Base-by-base conservation (phyloP, 306 rosid species). In the Pyrus communis region DNA sequence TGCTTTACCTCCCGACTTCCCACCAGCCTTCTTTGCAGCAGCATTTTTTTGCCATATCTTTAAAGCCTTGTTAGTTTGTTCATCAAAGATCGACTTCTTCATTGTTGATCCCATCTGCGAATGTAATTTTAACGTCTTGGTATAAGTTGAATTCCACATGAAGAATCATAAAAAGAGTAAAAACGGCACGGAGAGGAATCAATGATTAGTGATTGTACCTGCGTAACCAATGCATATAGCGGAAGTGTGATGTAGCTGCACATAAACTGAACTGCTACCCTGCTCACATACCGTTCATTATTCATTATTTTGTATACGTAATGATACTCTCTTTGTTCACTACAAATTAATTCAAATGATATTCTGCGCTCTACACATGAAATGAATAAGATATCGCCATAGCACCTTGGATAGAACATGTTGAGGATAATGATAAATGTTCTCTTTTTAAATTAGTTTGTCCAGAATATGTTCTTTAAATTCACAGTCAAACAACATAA, bases 221-320 rank as follows among this genome's bases (percentile, higher is more conserved):
- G 97, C 18, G 97, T 92, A 22, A 95, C 99, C 4, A 95, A 87
- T 5, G 99, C 99, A 79, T 95, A 95, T 15, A 95, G 85, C 11
- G 99, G 99, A 72, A 95, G 99, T 54, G 99, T 95, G 35, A 90
- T 70, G 74, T 95, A 95, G 85, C 97, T 92, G 86, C 97, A 92
- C 78, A 92, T 61, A 28, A 95, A 27, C 78, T 95, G 99, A 58
- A 88, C 97, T 27, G 85, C 91, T 3, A 95, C 61, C 87, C 97
- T 94, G 91, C 67, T 77, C 55, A 31, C 33, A 13, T 19, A 7
- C 60, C 25, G 57, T 51, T 38, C 55, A n/a, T 31, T 38, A 38
- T 31, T 57, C 19, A 61, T 5, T 14, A 61, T 76, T 6, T 65
- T 38, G 31, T 5, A 59, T 12, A 0, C 15, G 25, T 23, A 23